Base-by-base conservation (phyloP, 2,329 filamentous ascomycete genomes). In the Aspergillus sclerotialis region DNA sequence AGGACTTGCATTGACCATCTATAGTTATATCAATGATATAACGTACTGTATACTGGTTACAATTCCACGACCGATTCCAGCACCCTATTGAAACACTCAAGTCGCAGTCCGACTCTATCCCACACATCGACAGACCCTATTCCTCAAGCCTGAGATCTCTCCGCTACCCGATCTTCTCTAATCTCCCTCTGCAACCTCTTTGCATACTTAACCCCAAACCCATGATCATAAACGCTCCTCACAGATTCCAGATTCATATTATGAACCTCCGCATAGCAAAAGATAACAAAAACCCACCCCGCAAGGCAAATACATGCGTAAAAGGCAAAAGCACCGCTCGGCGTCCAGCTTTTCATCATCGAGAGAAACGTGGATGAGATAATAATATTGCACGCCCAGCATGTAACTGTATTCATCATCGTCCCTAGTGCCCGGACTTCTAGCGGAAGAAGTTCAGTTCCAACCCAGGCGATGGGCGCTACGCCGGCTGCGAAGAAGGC, bases 161-260 rank as follows among this genome's bases (percentile, higher is more conserved):
- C 34, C 13, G 25, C 19, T 10, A 16, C 17, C 10, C 35, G 30
- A 19, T 30, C 32, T 16, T 35, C 26, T 41, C 48, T 52, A 18
- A 46, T 44, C 30, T 58, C 44, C 34, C 53, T 63, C 42, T 65
- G 64, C 29, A 68, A 46, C 38, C 58, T 43, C 34, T 60, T 51
- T 1, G 67, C 64, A 27, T 61, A 53, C 36, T 60, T 52, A 1
- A 70, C 61, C 10, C 68, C 69, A 38, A 71, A 72, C 0, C 66
- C 66, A 29, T 69, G 58, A 28, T 61, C 48, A 43, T 75, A 75
- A 5, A 74, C 60, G 32, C 70, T 65, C 19, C 67, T 56, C n/a
- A 75, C 64, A 30, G 70, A 69, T 45, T 76, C 73, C 3, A 76
- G 54, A 12, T 70, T 66, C 62, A 76, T 68, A 8, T 72, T 70